A percentile compares a stretch with the other conserved stretches of the same genome.
Conservation (phyloP, 164 flowering plant genomes). For the Aristolochia californica region DNA sequence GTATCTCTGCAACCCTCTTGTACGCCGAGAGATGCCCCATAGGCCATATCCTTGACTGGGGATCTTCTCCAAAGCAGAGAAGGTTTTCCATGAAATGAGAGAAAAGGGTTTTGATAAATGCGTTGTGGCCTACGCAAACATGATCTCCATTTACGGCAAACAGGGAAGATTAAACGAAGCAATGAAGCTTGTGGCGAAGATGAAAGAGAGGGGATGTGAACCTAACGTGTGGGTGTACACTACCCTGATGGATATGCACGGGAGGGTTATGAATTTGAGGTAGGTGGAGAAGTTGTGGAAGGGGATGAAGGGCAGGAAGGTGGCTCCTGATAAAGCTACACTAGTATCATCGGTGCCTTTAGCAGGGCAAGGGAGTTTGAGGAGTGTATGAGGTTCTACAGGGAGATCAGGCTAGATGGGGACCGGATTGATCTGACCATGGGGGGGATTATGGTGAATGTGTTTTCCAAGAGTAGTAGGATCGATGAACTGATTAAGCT, state of each 20-base stretch:
- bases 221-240: conserved; percentile 87
- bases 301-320: conserved; percentile 64
- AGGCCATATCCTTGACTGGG: too few relatives aligned
- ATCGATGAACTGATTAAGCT: conserved; percentile 59
- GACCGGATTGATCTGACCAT: conserved; percentile 55
- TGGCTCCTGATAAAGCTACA: conserved; percentile 64
- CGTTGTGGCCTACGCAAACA: conserved; percentile 76
- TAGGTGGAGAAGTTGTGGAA: conserved; percentile 75
- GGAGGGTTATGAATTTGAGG: conserved; percentile 43
- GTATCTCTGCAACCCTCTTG: too few relatives aligned
- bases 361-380: conserved; percentile 48
- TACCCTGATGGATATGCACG: conserved; percentile 64
- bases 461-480: conserved; percentile 44
- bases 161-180: conserved; percentile 55
- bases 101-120: conserved; percentile 53
- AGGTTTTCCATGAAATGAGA: conserved; percentile 46
- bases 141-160: conserved; percentile 69
- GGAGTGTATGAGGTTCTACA: conserved; percentile 33
- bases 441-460: conserved; percentile 81
- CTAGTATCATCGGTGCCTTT: conserved; percentile 53
- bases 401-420: conserved; percentile 47
- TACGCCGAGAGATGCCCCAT: too few relatives aligned
- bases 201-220: conserved; percentile 64
- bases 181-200: conserved; percentile 60
- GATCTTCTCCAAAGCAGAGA: conserved; percentile 48